Conservation (phyloP, 192 early-diverging fungal species). For the Coemansia sp. region DNA sequence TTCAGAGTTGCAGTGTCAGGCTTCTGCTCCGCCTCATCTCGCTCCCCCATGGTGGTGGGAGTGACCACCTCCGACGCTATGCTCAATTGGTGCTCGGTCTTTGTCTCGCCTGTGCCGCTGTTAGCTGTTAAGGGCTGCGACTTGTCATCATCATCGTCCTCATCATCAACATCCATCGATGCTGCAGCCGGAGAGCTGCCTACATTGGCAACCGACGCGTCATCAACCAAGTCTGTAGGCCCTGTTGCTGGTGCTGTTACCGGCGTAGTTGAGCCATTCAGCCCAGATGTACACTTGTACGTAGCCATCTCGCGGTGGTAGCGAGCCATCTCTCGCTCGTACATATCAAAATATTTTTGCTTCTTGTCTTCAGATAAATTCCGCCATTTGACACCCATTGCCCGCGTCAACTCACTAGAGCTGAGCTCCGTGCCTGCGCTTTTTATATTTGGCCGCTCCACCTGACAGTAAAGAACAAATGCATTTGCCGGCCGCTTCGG, state of each 20-base stretch:
- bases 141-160: conserved; percentile 12
- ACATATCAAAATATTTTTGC: conserved; percentile 49
- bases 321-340: conserved; percentile 48
- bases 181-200: conserved; percentile 11
- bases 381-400: conserved; percentile 55
- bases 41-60: conserved; percentile 17
- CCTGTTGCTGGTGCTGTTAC: background rate
- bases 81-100: conserved; percentile 10
- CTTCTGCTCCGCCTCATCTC: conserved; percentile 2
- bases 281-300: conserved; percentile 28
- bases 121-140: background rate
- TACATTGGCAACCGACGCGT: background rate
- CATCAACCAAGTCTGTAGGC: background rate
- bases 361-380: conserved; percentile 36
- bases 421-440: conserved; percentile 35
- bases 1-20: conserved; percentile 8
- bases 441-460: conserved; percentile 48
- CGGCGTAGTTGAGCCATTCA: background rate
- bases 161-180: conserved; percentile 22
- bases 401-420: conserved; percentile 48
- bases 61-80: conserved; percentile 14
- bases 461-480: conserved; percentile 55
- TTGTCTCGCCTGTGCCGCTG: background rate
- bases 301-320: conserved; percentile 49
- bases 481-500: conserved; percentile 56